Conservation (phyloP, 176 grass and related monocot genomes). For the Triticum timopheevii region DNA sequence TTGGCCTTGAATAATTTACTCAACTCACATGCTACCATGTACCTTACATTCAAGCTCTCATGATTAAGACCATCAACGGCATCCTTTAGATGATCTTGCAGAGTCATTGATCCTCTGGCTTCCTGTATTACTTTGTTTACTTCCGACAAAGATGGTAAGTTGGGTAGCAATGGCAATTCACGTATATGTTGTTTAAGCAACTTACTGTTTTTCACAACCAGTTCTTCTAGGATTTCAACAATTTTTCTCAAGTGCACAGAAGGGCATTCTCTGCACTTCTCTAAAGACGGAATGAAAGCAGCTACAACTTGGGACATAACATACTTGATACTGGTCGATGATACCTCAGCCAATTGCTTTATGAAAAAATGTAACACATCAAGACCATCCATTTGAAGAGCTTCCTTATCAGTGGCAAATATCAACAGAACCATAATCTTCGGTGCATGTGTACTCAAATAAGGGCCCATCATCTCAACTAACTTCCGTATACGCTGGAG, state of each 20-base stretch:
- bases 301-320: conserved; percentile 95
- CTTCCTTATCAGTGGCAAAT: conserved; percentile 90
- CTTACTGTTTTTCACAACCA: conserved; percentile 73
- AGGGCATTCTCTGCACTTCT: conserved; percentile 68
- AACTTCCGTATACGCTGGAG: conserved; percentile 80
- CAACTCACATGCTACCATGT: conserved; percentile 89
- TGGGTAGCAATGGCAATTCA: conserved; percentile 86
- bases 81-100: conserved; percentile 87
- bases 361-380: conserved; percentile 83
- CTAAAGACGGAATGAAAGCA: conserved; percentile 85
- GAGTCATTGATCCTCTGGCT: conserved; percentile 81
- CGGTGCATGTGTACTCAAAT: conserved; percentile 81
- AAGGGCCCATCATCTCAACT: conserved; percentile 98
- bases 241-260: conserved; percentile 68
- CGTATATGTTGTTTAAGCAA: conserved; percentile 77
- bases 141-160: conserved; percentile 78
- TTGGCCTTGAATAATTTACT: conserved; percentile 78
- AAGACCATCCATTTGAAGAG: conserved; percentile 77
- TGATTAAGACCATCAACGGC: conserved; percentile 88
- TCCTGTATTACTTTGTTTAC: conserved; percentile 89
- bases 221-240: conserved; percentile 82
- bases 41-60: conserved; percentile 96
- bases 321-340: conserved; percentile 86
- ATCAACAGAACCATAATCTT: conserved; percentile 99
- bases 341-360: conserved; percentile 72